Evolutionary conservation across 371 early-diverging fungal species (phyloP), one percentile per base, ranked within the genome.

Genomic region (Catenaria anguillulae): DNA sequence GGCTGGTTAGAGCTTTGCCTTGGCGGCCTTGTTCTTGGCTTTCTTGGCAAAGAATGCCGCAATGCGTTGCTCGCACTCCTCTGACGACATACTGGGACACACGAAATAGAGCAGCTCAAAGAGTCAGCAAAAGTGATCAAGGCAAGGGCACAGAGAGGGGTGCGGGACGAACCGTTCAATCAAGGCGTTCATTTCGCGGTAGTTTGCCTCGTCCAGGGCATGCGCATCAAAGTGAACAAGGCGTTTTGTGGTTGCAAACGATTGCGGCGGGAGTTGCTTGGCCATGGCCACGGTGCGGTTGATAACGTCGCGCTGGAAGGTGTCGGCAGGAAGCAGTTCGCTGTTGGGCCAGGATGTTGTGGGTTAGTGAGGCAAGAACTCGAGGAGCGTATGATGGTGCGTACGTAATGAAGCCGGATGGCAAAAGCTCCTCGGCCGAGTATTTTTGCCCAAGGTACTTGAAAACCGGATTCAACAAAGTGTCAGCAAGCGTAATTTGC

Each of bases 241-340:
- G 0, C 72, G 70, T 65, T 84, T 84, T 35, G 84, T 77, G 10
- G 72, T 71, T 62, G 71, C 70, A 62, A 82, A 71, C 0, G 84
- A 81, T 37, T 73, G 72, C 17, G 68, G 60, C 8, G 82, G 77
- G 60, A 74, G 31, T 26, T n/a, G 77, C 37, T 80, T 74, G 33
- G 80, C 74, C 13, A 77, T 70, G 13, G 70, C 64, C 33, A 75
- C 73, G 6, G 84, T 79, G 15, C 74, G 42, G 55, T 69, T 66
- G 33, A 82, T 61, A 0, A 83, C 76, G 24, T 75, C 64, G 34
- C 73, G 68, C 55, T 71, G 73, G 63, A 84, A 83, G 0, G 65
- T 68, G 50, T 81, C 83, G n/a, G 63, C 45, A 15, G 81, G 80
- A 31, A 84, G 64, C 29, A 75, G 65, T 15, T 77, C 72, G 23